Evolutionary conservation across 1,139 yeast genomes (phyloP).

Genomic region (Lodderomyces margitis): DNA sequence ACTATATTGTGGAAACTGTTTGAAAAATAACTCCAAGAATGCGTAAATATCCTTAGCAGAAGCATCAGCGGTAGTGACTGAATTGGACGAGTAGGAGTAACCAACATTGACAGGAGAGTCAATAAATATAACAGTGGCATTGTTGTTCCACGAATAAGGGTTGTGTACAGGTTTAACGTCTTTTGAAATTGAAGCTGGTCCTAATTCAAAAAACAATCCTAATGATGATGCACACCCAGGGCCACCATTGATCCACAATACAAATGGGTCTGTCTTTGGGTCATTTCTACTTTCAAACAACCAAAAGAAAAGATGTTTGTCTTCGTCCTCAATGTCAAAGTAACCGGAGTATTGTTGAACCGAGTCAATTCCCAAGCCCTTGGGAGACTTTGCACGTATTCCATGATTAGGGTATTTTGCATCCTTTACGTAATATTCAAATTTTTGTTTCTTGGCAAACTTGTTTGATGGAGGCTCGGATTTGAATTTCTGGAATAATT

Average conservation of each 20-base stretch:
- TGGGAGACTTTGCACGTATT: conserved; percentile 63
- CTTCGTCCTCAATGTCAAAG: conserved; percentile 78
- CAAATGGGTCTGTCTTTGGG: conserved; percentile 43
- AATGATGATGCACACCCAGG: conserved; percentile 47
- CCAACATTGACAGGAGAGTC: conserved; percentile 60
- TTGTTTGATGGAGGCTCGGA: conserved; percentile 51
- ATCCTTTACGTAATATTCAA: conserved; percentile 56
- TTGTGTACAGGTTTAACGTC: conserved; percentile 37
- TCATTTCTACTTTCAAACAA: conserved; percentile 47
- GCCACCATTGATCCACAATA: conserved; percentile 49
- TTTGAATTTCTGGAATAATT: conserved; percentile 30
- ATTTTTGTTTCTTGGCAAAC: conserved; percentile 28
- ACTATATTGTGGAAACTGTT: conserved; percentile 83
- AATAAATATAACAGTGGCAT: conserved; percentile 45
- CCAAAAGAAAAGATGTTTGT: conserved; percentile 64
- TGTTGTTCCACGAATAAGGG: conserved; percentile 44
- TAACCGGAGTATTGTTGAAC: conserved; percentile 87
- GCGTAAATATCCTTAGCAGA: conserved; percentile 95
- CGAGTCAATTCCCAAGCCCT: conserved; percentile 66
- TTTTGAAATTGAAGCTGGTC: conserved; percentile 38
- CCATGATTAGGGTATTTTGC: conserved; percentile 51
- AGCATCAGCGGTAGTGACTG: conserved; percentile 73
- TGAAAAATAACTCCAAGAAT: conserved; percentile 83
- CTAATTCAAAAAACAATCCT: conserved; percentile 45
- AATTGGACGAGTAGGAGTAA: conserved; percentile 68